These are phyloP conservation scores for Pharnaceum exiguum DNA, from an alignment of 148 eudicot genomes.

Conservation along the genomic window DNA sequence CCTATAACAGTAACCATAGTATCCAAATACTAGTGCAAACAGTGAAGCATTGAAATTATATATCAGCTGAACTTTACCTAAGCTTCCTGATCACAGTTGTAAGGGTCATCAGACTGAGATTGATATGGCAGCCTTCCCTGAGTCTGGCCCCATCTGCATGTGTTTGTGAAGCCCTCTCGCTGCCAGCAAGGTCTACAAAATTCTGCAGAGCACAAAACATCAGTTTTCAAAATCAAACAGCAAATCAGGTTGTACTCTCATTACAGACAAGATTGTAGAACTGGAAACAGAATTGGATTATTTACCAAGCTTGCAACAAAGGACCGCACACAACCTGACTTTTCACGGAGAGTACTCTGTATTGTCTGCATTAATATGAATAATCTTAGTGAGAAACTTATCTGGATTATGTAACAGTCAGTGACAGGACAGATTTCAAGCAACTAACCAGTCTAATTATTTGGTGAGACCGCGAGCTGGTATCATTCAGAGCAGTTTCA, in stretches of 20 bases:
- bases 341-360: conserved; percentile 88
- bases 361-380: conserved; percentile 57
- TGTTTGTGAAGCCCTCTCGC: conserved; percentile 95
- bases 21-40: no score
- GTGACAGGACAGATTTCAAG: not conserved
- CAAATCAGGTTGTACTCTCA: not conserved
- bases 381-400: conserved; percentile 5
- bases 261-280: not conserved
- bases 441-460: conserved; percentile 81
- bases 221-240: not conserved
- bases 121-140: conserved; percentile 95
- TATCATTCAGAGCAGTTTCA: conserved; percentile 87
- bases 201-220: conserved; percentile 43
- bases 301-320: conserved; percentile 91
- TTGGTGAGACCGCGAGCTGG: conserved; percentile 94
- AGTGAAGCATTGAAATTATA: no score
- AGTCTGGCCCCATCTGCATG: conserved; percentile 91
- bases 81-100: conserved; percentile 95
- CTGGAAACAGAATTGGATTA: not conserved
- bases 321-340: conserved; percentile 70
- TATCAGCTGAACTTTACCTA: conserved; percentile 45
- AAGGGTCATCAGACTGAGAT: conserved; percentile 91
- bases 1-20: no score
- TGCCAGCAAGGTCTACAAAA: conserved; percentile 96
- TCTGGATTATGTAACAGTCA: not conserved